Base-by-base conservation (phyloP, 2,329 filamentous ascomycete species). In the Karstenula rhodostoma region DNA sequence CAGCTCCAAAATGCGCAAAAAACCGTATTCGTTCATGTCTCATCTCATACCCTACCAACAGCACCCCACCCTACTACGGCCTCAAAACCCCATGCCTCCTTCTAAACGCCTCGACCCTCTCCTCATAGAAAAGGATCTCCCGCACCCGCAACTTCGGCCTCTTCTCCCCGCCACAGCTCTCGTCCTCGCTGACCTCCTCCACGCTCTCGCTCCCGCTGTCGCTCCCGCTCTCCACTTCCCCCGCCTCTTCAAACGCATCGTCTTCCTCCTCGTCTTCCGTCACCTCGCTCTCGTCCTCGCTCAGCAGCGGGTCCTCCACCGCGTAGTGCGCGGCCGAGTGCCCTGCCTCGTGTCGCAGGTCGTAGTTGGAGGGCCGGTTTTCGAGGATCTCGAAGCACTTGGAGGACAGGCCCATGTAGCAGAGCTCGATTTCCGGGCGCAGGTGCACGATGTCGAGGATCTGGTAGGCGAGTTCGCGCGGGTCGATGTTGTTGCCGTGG, bases 331-430 rank as follows among this genome's bases (percentile, higher is more conserved):
- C 2, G 6, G 13, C 15, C 12, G 13, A 15, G 15, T 40, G 35
- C 15, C 27, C 37, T 2, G 37, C 37, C 5, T 77, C 75, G 53
- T 72, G 68, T 35, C 75, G 71, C 32, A 76, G 64, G 40, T 78
- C 74, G 57, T 74, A 75, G 56, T 85, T 82, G 13, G 80, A 82
- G 2, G 79, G 79, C 50, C 83, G 80, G 53, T 83, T 84, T 74
- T 95, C 92, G 8, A 93, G 78, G 33, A 95, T 90, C 74, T 95
- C 92, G 71, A 91, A 95, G 77, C 92, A 95, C 76, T 93, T 94
- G 43, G 81, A 82, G n/a, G 84, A 84, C 56, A 95, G 86, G 19
- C 90, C 92, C 67, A 94, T 85, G 71, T 94, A 94, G 75, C 89
- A 92, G 15, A 95, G 82, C 70, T 90, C 88, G 27, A 94, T 86